These are phyloP conservation scores for Pistacia atlantica DNA, from an alignment of 345 rosid genomes.

Conservation along the genomic window DNA sequence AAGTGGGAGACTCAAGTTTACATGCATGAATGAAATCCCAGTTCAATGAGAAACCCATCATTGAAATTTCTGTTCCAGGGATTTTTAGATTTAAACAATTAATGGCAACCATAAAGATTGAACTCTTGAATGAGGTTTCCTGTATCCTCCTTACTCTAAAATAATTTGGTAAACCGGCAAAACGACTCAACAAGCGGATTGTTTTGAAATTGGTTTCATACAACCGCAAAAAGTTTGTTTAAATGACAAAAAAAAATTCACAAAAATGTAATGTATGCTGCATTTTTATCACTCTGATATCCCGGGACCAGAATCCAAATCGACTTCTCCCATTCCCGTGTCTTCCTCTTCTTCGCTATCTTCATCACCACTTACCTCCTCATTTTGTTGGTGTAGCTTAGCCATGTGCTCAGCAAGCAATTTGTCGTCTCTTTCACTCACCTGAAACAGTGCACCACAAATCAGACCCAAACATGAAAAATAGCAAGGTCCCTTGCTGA, in stretches of 20 bases:
- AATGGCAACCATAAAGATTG: neutral
- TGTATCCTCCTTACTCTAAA: slow-evolving; percentile 10
- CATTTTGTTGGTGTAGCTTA: slow-evolving; percentile 72
- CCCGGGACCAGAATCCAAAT: slow-evolving; percentile 59
- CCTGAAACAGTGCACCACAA: slow-evolving; percentile 44
- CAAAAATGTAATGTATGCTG: slow-evolving; percentile 1
- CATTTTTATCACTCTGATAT: slow-evolving; percentile 52
- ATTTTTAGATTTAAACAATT: no score
- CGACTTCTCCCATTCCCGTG: slow-evolving; percentile 88
- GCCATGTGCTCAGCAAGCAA: slow-evolving; percentile 97
- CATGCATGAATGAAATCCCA: no score
- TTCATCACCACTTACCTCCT: slow-evolving; percentile 93
- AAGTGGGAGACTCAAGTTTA: no score
- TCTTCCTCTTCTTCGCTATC: slow-evolving; percentile 97
- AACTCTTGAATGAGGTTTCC: neutral
- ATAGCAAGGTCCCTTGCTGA: slow-evolving; percentile 1
- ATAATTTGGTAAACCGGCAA: slow-evolving; percentile 13
- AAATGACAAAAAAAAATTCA: neutral
- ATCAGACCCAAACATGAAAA: slow-evolving; percentile 16
- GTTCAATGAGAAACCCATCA: no score
- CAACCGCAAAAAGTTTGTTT: slow-evolving; percentile 14
- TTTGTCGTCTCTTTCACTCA: slow-evolving; percentile 98
- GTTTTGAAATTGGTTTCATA: slow-evolving; percentile 4
- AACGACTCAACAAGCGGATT: slow-evolving; percentile 12
- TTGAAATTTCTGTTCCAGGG: no score